phyloP scores from a whole-genome alignment of 768 basidiomycete genomes.

The Suillus occidentalis region DNA sequence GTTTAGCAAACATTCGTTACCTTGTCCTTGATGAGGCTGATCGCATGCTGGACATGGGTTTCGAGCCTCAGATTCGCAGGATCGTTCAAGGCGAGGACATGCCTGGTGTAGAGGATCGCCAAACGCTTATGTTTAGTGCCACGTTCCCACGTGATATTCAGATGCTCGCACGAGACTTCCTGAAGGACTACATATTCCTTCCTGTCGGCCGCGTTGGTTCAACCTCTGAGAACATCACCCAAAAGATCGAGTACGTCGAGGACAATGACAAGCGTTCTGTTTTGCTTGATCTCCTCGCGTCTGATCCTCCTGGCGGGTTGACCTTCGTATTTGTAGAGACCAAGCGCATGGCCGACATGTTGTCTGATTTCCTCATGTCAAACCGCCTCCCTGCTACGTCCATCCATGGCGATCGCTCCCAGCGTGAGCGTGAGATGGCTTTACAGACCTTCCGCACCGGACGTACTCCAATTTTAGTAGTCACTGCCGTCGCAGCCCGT shows the following conservation, averaged over 20 bases:
- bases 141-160: constrained; percentile 99
- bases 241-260: constrained; percentile 98
- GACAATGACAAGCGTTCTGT: constrained; percentile 97
- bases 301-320: constrained; percentile 68
- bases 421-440: constrained; percentile 96
- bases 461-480: constrained; percentile 93
- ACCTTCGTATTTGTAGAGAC: constrained; percentile 99
- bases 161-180: constrained; percentile 91
- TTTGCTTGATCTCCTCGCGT: constrained; percentile 88
- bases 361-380: constrained; percentile 90
- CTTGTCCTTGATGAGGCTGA: constrained; percentile 99
- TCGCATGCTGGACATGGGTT: constrained; percentile 99
- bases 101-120: constrained; percentile 88
- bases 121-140: constrained; percentile 99
- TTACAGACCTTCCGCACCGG: constrained; percentile 94
- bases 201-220: constrained; percentile 98
- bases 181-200: constrained; percentile 98
- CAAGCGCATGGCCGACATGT: constrained; percentile 98
- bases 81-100: constrained; percentile 99
- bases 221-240: constrained; percentile 99
- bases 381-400: constrained; percentile 89
- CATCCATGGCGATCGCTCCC: constrained; percentile 97
- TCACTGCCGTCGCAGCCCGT: constrained; percentile 98
- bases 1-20: constrained; percentile 93
- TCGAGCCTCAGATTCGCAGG: constrained; percentile 97